Percentiles rank a stretch among this genome's conserved stretches.
Conservation (phyloP, 768 basidiomycete genomes). For the Suillus subaureus region DNA sequence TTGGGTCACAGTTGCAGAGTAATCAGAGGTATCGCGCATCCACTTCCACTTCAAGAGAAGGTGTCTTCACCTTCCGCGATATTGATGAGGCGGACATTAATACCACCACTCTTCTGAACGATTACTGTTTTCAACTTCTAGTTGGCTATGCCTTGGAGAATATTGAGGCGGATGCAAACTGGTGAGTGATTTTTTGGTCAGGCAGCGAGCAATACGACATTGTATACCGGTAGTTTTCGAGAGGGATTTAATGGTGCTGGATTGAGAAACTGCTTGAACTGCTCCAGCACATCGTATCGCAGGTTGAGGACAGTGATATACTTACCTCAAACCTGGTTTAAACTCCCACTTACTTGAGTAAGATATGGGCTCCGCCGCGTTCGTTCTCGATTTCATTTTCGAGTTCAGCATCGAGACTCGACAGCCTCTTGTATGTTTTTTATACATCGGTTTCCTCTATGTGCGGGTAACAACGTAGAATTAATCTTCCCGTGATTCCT, state of each 20-base stretch:
- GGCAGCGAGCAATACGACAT: conserved; percentile 59
- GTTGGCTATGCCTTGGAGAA: conserved; percentile 73
- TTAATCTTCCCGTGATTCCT: neutral
- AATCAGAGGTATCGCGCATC: conserved; percentile 1
- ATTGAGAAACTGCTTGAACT: conserved; percentile 60
- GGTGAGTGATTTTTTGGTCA: conserved; percentile 73
- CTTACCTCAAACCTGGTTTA: conserved; percentile 54
- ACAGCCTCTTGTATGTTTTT: neutral
- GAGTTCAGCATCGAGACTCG: neutral
- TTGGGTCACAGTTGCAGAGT: neutral
- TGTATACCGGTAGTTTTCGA: conserved; percentile 65
- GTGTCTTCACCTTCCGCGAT: conserved; percentile 82
- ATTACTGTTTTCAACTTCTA: conserved; percentile 72
- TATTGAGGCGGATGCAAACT: conserved; percentile 80
- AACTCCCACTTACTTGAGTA: too few relatives aligned
- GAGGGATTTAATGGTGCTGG: conserved; percentile 71
- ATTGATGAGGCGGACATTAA: conserved; percentile 88
- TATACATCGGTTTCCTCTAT: neutral
- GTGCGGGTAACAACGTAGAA: neutral
- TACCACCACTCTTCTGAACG: conserved; percentile 71
- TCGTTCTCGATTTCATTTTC: neutral
- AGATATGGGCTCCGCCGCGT: neutral
- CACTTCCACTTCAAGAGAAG: conserved; percentile 68
- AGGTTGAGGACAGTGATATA: conserved; percentile 60
- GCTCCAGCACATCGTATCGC: conserved; percentile 55